A percentile compares a stretch with the other conserved stretches of the same genome.
Conservation (phyloP, 441 rosid species). For the Eutrema salsugineum region DNA sequence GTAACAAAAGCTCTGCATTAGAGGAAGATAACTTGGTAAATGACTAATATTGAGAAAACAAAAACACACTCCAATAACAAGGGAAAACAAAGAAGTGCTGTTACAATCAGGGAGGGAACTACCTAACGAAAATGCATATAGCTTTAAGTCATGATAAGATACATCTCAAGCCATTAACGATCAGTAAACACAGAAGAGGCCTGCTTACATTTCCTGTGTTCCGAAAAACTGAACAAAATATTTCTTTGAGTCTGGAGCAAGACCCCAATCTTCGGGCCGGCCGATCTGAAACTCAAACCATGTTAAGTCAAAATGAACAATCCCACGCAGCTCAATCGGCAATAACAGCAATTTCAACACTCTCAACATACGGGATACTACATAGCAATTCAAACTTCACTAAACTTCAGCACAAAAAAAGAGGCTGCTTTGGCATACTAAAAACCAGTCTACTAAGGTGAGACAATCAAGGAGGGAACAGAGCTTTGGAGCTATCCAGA, state of each 20-base stretch:
- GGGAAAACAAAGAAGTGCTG: neutral
- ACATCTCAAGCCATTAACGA: neutral
- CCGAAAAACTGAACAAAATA: slow-evolving; percentile 85
- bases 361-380: neutral
- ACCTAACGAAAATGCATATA: neutral
- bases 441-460: neutral
- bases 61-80: neutral
- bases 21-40: slow-evolving; percentile 15
- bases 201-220: slow-evolving; percentile 85
- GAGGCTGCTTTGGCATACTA: neutral
- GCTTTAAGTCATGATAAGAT: neutral
- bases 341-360: neutral
- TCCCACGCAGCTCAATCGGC: neutral
- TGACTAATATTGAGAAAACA: slow-evolving; percentile 12
- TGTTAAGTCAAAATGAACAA: neutral
- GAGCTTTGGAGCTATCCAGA: neutral
- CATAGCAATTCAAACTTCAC: neutral
- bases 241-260: slow-evolving; percentile 69
- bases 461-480: neutral
- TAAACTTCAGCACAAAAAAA: neutral
- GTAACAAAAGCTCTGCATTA: slow-evolving; percentile 80
- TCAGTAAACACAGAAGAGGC: slow-evolving; percentile 6
- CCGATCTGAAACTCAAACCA: slow-evolving; percentile 61
- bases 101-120: neutral
- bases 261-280: slow-evolving; percentile 81